Base-by-base conservation (phyloP, 257 asterid genomes). In the Solanum chiquidenum region DNA sequence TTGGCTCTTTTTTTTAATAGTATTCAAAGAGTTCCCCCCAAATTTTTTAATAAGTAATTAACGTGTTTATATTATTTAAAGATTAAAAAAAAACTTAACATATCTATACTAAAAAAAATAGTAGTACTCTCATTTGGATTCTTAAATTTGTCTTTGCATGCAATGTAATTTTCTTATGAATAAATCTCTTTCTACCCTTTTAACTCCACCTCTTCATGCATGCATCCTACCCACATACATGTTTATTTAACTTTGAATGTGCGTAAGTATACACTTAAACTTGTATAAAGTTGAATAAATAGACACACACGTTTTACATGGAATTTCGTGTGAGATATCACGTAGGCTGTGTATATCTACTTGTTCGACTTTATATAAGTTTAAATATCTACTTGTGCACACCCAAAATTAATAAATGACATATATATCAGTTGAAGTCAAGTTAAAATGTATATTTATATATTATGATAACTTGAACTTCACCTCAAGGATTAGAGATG, bases 391-490 rank as follows among this genome's bases (percentile, higher is more conserved):
- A 55, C 9, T 7, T 55, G 5, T 20, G 11, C 0, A 7, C 9
- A 7, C 0, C 64, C 11, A 55, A 20, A 55, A 55, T 55, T 20
- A 18, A 2, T 18, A 2, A 0, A 3, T 0, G 2, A 0, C 25
- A 55, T 7, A 20, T 18, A 55, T 55, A 55, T 20, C 11, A 55
- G 2, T 55, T 55, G 10, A 55, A 18, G 0, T 55, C 25, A 20
- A 55, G 10, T 7, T 7, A 18, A 55, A 20, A 20, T 6, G 0
- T 7, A 55, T 20, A 55, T 7, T 55, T 55, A 18, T 55, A 2
- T 55, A 2, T 55, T 55, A 55, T 55, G 25, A 6, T 55, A 55
- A 55, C 64, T 46, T 12, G 1, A 55, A 55, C 5, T 18, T 55
- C 25, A 55, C 10, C n/a, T 20, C 5, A 55, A 55, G 0, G 2